Evolutionary conservation across 2,329 filamentous ascomycete species (phyloP).

Genomic region (Monosporascus sp.): DNA sequence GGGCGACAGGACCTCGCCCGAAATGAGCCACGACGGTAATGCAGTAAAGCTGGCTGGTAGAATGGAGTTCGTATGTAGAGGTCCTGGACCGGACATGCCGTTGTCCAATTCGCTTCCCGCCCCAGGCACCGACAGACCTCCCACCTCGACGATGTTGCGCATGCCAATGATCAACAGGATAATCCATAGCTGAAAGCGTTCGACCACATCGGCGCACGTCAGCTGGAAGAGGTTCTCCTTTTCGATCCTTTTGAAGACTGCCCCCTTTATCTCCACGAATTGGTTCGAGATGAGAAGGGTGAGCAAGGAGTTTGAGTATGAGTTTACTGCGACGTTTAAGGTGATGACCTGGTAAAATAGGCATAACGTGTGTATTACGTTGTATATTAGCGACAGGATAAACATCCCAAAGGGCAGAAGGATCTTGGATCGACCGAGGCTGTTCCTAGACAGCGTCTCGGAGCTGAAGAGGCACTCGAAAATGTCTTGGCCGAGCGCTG

Average conservation of each 20-base stretch:
- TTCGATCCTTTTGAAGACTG: slow-evolving; percentile 97
- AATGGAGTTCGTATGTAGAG: slow-evolving; percentile 65
- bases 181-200: slow-evolving; percentile 94
- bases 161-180: slow-evolving; percentile 96
- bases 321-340: slow-evolving; percentile 96
- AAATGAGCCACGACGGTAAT: slow-evolving; percentile 69
- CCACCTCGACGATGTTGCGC: slow-evolving; percentile 93
- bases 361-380: slow-evolving; percentile 77
- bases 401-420: slow-evolving; percentile 89
- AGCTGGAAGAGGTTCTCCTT: slow-evolving; percentile 97
- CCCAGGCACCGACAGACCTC: slow-evolving; percentile 65
- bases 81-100: slow-evolving; percentile 47
- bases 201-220: slow-evolving; percentile 92
- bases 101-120: slow-evolving; percentile 43
- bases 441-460: slow-evolving; percentile 83
- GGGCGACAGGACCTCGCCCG: slow-evolving; percentile 83
- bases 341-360: slow-evolving; percentile 98
- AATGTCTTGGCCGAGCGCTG: slow-evolving; percentile 90
- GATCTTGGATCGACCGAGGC: slow-evolving; percentile 85
- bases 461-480: slow-evolving; percentile 92
- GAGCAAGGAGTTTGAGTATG: slow-evolving; percentile 91
- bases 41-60: slow-evolving; percentile 88
- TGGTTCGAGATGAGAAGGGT: slow-evolving; percentile 94
- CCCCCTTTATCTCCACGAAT: slow-evolving; percentile 97
- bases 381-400: slow-evolving; percentile 77